Conservation (phyloP, 495 filamentous ascomycete genomes). For the Haplographium delicatum region DNA sequence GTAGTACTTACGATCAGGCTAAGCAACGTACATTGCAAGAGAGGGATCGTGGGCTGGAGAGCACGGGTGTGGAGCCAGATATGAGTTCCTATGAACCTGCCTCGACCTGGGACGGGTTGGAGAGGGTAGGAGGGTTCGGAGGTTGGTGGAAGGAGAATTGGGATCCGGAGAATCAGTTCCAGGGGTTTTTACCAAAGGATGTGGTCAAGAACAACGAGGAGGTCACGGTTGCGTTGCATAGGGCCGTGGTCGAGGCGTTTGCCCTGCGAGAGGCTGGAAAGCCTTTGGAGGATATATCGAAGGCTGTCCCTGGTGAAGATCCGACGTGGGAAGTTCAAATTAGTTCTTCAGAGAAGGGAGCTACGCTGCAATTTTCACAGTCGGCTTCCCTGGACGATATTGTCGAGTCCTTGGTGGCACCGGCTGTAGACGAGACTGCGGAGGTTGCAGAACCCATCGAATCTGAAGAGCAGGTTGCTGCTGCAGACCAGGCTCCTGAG, state of each 20-base stretch:
- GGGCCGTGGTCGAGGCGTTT: slow-evolving; percentile 57
- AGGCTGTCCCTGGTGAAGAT: slow-evolving; percentile 6
- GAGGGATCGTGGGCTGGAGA: neutral
- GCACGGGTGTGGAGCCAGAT: neutral
- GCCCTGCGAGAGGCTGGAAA: slow-evolving; percentile 39
- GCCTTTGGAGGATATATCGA: slow-evolving; percentile 7
- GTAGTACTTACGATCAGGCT: slow-evolving; percentile 31
- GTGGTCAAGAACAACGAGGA: slow-evolving; percentile 34
- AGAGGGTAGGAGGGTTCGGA: slow-evolving; percentile 48
- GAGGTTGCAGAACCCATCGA: slow-evolving; percentile 13
- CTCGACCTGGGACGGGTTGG: slow-evolving; percentile 49
- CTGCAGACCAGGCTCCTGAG: slow-evolving; percentile 16
- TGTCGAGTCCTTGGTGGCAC: slow-evolving; percentile 9
- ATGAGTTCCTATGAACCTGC: slow-evolving; percentile 48
- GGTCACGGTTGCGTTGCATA: slow-evolving; percentile 44
- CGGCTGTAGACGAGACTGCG: slow-evolving; percentile 4
- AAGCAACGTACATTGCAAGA: slow-evolving; percentile 13
- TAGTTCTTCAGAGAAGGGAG: slow-evolving; percentile 1
- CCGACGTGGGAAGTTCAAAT: slow-evolving; percentile 21
- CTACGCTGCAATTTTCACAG: slow-evolving; percentile 12
- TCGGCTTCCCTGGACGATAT: slow-evolving; percentile 11
- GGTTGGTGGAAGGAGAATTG: slow-evolving; percentile 42
- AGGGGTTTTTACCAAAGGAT: slow-evolving; percentile 34
- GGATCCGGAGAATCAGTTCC: slow-evolving; percentile 37
- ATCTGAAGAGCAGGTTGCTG: slow-evolving; percentile 21